Base-by-base conservation (phyloP, 495 filamentous ascomycete species). In the Penicillium turbatum region DNA sequence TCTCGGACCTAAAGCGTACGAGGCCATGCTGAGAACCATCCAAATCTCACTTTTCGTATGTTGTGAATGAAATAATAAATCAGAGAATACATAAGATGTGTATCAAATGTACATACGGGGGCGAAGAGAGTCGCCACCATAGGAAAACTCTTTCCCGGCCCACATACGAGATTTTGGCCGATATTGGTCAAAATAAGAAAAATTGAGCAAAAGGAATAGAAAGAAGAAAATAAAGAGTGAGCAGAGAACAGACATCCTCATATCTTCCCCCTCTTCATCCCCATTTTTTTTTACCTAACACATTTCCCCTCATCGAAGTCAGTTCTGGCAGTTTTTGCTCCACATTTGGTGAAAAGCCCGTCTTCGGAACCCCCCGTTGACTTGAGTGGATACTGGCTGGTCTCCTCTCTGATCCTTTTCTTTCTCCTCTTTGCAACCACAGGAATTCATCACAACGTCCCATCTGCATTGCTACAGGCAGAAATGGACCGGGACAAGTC, bases 261-360 rank as follows among this genome's bases (percentile, higher is more conserved):
- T 37, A n/a, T 16, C 30, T 54, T 21, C n/a, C 30, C 44, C n/a
- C 27, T 31, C n/a, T 34, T 34, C n/a, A 6, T 35, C 54, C n/a
- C n/a, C n/a, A n/a, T n/a, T 59, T 47, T 24, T 38, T 61, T 59
- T 68, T 67, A 67, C 68, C 59, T 65, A 68, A 66, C 38, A 57
- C 45, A 37, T 61, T 65, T 54, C 27, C 27, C n/a, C 49, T 53
- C 45, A 56, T 61, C 48, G 41, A 36, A 35, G 47, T 17, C 16
- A 30, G 6, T 30, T 53, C 55, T 57, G 47, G 36, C 45, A 44
- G 60, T 56, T 60, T 65, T 42, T 64, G 61, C 56, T 67, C 62
- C 60, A 62, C 63, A 24, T 9, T 29, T 10, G 11, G n/a, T 24
- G 24, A 45, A 52, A 42, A 53, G 31, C 30, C 52, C 40, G 49